phyloP scores from a whole-genome alignment of 2,329 filamentous ascomycete species.

The Volutella citrinella region DNA sequence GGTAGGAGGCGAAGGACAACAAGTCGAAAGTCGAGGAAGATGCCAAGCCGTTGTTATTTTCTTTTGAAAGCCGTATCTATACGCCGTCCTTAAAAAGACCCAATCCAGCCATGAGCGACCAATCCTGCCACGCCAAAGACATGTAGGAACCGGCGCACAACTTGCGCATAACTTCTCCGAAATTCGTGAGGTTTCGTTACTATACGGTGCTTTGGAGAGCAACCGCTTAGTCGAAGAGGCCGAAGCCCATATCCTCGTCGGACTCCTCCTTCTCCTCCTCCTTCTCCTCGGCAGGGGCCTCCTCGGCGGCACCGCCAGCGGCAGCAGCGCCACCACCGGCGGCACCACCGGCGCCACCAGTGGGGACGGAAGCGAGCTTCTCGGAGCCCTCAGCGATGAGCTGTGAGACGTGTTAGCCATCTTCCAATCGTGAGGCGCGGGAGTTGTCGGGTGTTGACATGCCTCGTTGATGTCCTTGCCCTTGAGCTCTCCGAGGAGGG shows the following conservation, averaged over 20 bases:
- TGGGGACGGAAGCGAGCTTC: constrained; percentile 98
- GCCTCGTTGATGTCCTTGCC: constrained; percentile 94
- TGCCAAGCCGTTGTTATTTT: constrained; percentile 26
- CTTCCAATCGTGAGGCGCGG: too few species aligned
- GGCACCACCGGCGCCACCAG: constrained; percentile 78
- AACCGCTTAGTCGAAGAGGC: constrained; percentile 68
- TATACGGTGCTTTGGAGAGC: constrained; percentile 22
- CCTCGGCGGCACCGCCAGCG: constrained; percentile 64
- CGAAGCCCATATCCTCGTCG: constrained; percentile 75
- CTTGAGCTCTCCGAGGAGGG: constrained; percentile 85
- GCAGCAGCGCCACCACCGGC: constrained; percentile 64
- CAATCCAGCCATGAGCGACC: constrained; percentile 28
- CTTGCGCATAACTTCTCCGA: constrained; percentile 31
- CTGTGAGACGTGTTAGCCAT: constrained; percentile 48
- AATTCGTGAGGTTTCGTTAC: constrained; percentile 32
- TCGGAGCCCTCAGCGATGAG: constrained; percentile 83
- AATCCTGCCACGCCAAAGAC: constrained; percentile 30
- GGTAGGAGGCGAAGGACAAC: too few species aligned
- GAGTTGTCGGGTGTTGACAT: constrained; percentile 39
- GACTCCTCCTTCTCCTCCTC: constrained; percentile 57
- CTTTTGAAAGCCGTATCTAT: constrained; percentile 29
- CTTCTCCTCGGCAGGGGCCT: constrained; percentile 82
- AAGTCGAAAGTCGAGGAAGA: constrained; percentile 18
- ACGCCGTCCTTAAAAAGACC: constrained; percentile 25
- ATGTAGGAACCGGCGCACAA: constrained; percentile 30